These are phyloP conservation scores for Hylodesmum podocarpum DNA, from an alignment of 306 rosid species.

Conservation along the genomic window DNA sequence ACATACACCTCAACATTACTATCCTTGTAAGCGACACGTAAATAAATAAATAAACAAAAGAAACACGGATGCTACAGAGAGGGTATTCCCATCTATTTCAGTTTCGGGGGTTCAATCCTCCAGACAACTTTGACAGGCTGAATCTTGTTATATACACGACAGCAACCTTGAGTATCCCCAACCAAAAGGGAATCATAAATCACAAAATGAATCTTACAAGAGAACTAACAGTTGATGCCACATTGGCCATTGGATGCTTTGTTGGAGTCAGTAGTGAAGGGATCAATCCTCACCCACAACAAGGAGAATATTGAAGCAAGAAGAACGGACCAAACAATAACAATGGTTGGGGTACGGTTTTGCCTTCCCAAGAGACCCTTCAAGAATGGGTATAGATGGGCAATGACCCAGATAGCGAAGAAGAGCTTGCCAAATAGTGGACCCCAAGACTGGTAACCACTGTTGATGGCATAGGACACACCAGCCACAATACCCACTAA, in stretches of 20 bases:
- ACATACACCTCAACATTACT: conserved; percentile 24
- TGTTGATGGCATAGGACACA: conserved; percentile 82
- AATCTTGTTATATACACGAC: conserved; percentile 51
- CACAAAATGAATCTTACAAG: conserved; percentile 27
- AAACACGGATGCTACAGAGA: conserved; percentile 27
- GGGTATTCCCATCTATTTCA: conserved; percentile 1
- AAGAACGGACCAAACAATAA: conserved; percentile 87
- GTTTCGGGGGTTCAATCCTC: conserved; percentile 15
- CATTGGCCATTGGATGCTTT: conserved; percentile 66
- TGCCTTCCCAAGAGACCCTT: conserved; percentile 91
- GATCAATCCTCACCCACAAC: conserved; percentile 93
- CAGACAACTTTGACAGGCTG: conserved; percentile 21
- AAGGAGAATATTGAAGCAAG: conserved; percentile 92
- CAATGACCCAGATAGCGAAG: conserved; percentile 92
- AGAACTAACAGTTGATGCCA: conserved; percentile 70
- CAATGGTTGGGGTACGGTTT: conserved; percentile 90
- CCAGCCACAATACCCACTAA: conserved; percentile 89
- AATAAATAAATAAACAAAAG: conserved; percentile 27
- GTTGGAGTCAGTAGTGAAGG: conserved; percentile 52
- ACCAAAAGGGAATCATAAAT: conserved; percentile 11
- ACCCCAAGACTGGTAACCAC: conserved; percentile 98
- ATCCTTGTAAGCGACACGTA: background rate
- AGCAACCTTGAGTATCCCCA: conserved; percentile 24
- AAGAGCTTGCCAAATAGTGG: conserved; percentile 83
- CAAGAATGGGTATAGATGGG: conserved; percentile 92